These are phyloP conservation scores for Sporobolomyces roseus DNA, from an alignment of 768 basidiomycete species.

Conservation along the genomic window DNA sequence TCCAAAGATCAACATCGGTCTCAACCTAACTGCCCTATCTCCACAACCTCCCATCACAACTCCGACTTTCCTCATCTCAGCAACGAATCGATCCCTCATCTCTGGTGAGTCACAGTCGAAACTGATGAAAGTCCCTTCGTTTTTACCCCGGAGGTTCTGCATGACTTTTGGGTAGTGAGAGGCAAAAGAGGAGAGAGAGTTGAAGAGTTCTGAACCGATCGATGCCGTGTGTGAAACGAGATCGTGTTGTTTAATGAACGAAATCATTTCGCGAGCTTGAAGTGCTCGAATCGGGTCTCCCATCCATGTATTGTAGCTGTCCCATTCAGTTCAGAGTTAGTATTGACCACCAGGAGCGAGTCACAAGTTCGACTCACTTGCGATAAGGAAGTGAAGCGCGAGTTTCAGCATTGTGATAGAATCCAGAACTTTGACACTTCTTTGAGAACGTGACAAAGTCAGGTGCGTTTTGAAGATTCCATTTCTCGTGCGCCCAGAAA, in stretches of 20 bases:
- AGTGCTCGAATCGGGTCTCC: conserved; percentile 51
- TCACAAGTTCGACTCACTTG: conserved; percentile 1
- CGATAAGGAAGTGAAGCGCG: conserved; percentile 48
- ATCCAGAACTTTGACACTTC: conserved; percentile 46
- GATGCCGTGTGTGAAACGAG: conserved; percentile 49
- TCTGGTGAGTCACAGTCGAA: conserved; percentile 48
- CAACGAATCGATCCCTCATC: conserved; percentile 48
- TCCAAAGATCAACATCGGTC: conserved; percentile 47
- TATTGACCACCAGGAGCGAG: too few relatives aligned
- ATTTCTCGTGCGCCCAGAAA: conserved; percentile 54
- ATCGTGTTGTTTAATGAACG: conserved; percentile 48
- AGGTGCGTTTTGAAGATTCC: conserved; percentile 47
- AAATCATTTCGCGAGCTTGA: conserved; percentile 50
- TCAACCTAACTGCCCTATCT: conserved; percentile 37
- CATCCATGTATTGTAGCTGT: conserved; percentile 47
- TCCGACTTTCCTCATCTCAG: conserved; percentile 47
- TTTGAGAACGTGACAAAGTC: conserved; percentile 54
- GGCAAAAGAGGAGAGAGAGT: conserved; percentile 38
- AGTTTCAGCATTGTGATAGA: conserved; percentile 50
- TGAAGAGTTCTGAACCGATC: conserved; percentile 47
- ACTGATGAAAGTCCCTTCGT: conserved; percentile 50
- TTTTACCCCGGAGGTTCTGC: conserved; percentile 45
- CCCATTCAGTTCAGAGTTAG: too few relatives aligned
- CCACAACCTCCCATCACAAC: conserved; percentile 51
- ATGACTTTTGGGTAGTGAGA: conserved; percentile 4